Evolutionary conservation across 306 rosid genomes (phyloP).

Genomic region (Malus orientalis): DNA sequence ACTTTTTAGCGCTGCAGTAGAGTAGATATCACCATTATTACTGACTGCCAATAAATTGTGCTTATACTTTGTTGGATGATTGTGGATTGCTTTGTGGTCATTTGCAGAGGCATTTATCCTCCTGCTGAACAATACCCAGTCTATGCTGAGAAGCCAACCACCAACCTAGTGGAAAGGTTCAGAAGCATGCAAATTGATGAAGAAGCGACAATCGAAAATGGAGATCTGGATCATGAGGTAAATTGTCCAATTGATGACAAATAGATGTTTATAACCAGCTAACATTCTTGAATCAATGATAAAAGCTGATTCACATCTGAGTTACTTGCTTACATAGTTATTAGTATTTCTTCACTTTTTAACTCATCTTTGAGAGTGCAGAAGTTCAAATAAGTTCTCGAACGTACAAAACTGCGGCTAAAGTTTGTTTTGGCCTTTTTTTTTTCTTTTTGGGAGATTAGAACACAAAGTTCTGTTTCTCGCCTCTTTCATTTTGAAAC

Average conservation of each 20-base stretch:
- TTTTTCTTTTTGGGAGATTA: not conserved
- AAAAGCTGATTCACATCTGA: not conserved
- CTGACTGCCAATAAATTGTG: not conserved
- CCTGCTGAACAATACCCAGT: conserved; percentile 65
- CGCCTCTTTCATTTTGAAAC: not conserved
- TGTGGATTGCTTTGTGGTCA: conserved; percentile 4
- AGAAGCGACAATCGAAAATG: conserved; percentile 62
- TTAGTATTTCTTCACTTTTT: not conserved
- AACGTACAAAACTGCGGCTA: not conserved
- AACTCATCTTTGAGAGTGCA: not conserved
- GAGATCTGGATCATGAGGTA: conserved; percentile 67
- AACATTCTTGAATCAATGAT: not conserved
- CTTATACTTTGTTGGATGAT: conserved; percentile 10
- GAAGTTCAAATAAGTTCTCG: not conserved
- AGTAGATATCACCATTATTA: not conserved
- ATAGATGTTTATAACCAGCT: not conserved
- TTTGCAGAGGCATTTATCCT: conserved; percentile 54
- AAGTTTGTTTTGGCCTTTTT: not conserved
- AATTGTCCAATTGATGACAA: conserved; percentile 3
- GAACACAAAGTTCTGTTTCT: not conserved
- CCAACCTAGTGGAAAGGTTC: conserved; percentile 73
- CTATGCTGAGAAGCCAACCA: conserved; percentile 48
- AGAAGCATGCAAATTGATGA: conserved; percentile 64
- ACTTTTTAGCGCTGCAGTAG: not conserved
- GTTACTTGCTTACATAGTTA: not conserved